Conservation (phyloP, 352 stramenopile genomes). For the Globisporangium alternatum region DNA sequence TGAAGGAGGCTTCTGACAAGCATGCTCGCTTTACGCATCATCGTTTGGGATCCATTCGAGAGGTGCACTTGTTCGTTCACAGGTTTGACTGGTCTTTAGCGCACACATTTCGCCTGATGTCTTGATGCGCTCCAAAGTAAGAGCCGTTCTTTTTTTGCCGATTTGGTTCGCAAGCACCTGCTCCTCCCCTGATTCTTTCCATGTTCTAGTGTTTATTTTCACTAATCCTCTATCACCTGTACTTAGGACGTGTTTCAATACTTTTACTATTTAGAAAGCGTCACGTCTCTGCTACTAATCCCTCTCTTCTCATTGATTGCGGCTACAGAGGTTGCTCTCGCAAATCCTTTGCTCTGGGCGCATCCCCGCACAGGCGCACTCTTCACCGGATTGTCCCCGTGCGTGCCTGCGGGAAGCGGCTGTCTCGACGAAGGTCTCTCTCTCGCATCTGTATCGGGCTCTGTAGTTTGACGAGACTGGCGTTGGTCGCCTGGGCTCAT, state of each 20-base stretch:
- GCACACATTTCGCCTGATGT: not conserved
- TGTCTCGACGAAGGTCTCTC: not conserved
- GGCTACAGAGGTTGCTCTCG: not conserved
- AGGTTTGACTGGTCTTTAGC: too few relatives aligned
- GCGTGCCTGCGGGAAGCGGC: not conserved
- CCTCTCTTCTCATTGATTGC: too few relatives aligned
- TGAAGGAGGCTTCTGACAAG: too few relatives aligned
- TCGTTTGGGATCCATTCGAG: too few relatives aligned
- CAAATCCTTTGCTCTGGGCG: not conserved
- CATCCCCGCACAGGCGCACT: too few relatives aligned
- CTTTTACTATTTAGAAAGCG: too few relatives aligned
- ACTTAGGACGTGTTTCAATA: not conserved
- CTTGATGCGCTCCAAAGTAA: not conserved
- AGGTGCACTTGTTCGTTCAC: not conserved
- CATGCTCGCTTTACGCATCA: too few relatives aligned
- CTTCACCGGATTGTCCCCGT: too few relatives aligned
- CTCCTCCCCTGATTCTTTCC: slow-evolving; percentile 1
- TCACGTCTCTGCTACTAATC: not conserved
- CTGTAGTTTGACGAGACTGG: not conserved
- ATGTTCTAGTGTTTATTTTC: not conserved
- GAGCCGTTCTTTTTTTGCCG: slow-evolving; percentile 6
- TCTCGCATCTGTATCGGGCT: not conserved
- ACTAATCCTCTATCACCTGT: not conserved
- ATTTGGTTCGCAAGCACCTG: not conserved
- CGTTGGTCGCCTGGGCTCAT: not conserved